Percentiles rank a stretch among this genome's conserved stretches.
Evolutionary conservation across 2,329 filamentous ascomycete species (phyloP).

Genomic region (Cordyceps pruinosa): DNA sequence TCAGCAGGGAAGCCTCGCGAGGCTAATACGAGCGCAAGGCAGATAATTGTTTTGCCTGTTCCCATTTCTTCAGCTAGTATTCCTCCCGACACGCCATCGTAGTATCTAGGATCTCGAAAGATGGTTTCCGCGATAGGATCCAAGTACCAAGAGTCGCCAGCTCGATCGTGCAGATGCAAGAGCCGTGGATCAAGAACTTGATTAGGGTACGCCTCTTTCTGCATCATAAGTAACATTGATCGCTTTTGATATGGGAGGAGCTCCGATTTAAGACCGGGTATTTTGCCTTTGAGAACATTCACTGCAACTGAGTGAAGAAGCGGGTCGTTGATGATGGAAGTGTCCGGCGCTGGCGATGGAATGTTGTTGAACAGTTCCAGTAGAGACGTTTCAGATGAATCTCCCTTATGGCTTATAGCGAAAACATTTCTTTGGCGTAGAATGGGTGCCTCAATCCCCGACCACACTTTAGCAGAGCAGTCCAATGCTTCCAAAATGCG

Average conservation of each 20-base stretch:
- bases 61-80: slow-evolving; percentile 79
- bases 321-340: slow-evolving; percentile 39
- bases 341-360: slow-evolving; percentile 58
- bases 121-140: slow-evolving; percentile 58
- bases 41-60: slow-evolving; percentile 82
- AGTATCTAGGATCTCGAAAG: slow-evolving; percentile 59
- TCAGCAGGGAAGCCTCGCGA: slow-evolving; percentile 62
- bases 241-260: slow-evolving; percentile 75
- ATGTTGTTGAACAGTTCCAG: slow-evolving; percentile 68
- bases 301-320: slow-evolving; percentile 48
- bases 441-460: slow-evolving; percentile 30
- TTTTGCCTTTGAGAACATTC: slow-evolving; percentile 44
- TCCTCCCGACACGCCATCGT: slow-evolving; percentile 69
- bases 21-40: slow-evolving; percentile 67
- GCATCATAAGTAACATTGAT: slow-evolving; percentile 76
- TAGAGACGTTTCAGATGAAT: slow-evolving; percentile 41
- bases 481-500: slow-evolving; percentile 48
- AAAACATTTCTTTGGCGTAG: slow-evolving; percentile 21
- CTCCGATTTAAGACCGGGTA: slow-evolving; percentile 54
- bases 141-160: slow-evolving; percentile 60
- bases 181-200: slow-evolving; percentile 68
- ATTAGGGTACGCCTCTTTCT: slow-evolving; percentile 63
- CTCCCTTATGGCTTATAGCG: slow-evolving; percentile 17
- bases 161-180: slow-evolving; percentile 51
- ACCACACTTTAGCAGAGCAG: slow-evolving; percentile 49